phyloP scores from a whole-genome alignment of 2,329 filamentous ascomycete genomes.

The Huntiella omanensis region DNA sequence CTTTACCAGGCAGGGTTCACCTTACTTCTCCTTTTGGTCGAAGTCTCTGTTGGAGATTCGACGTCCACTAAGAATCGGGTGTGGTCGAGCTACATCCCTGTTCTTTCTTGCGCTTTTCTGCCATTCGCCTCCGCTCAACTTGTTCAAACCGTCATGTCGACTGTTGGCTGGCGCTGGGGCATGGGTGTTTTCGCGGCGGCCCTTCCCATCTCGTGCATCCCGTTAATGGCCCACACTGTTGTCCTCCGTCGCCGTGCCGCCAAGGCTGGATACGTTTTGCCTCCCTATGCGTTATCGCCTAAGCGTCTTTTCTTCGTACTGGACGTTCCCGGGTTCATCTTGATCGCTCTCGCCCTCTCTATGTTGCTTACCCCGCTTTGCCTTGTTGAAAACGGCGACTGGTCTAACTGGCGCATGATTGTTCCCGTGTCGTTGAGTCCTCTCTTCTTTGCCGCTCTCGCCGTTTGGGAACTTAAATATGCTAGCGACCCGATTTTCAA shows the following conservation, averaged over 20 bases:
- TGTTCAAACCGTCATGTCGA: slow-evolving; percentile 38
- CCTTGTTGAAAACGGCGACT: too few relatives aligned
- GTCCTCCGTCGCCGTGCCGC: slow-evolving; percentile 28
- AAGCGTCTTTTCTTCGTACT: slow-evolving; percentile 26
- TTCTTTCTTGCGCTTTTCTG: slow-evolving; percentile 41
- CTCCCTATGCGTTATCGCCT: slow-evolving; percentile 26
- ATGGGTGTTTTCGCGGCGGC: slow-evolving; percentile 22
- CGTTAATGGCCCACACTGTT: slow-evolving; percentile 14
- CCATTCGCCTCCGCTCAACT: slow-evolving; percentile 45
- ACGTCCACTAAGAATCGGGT: slow-evolving; percentile 43
- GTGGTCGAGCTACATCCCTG: slow-evolving; percentile 44
- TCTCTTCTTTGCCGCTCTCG: slow-evolving; percentile 29
- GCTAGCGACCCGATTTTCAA: slow-evolving; percentile 31
- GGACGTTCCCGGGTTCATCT: slow-evolving; percentile 21
- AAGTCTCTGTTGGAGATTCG: slow-evolving; percentile 45
- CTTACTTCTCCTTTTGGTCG: slow-evolving; percentile 37
- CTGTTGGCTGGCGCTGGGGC: slow-evolving; percentile 38
- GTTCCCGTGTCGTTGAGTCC: slow-evolving; percentile 26
- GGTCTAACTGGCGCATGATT: slow-evolving; percentile 19
- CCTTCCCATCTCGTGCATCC: slow-evolving; percentile 12
- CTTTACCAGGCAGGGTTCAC: slow-evolving; percentile 48
- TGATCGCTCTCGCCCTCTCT: too few relatives aligned
- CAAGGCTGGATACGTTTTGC: slow-evolving; percentile 24
- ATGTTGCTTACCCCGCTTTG: too few relatives aligned
- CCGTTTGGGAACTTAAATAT: slow-evolving; percentile 26